These are phyloP conservation scores for Lumnitzera littorea DNA, from an alignment of 345 rosid genomes.

Conservation along the genomic window DNA sequence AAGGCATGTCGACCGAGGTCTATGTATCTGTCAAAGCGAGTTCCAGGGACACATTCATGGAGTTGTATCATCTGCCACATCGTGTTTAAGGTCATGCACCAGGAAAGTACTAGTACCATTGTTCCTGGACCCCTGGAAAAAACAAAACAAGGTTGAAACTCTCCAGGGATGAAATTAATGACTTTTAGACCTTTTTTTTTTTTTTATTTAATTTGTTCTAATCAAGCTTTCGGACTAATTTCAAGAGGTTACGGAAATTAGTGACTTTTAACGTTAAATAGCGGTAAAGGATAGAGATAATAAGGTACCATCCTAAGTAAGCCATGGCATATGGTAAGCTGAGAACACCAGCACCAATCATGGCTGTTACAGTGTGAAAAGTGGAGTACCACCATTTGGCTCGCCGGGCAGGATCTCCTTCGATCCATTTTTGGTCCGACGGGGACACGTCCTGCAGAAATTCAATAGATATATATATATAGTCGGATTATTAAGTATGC, in stretches of 20 bases:
- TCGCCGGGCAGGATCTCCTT: slow-evolving; percentile 45
- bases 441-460: slow-evolving; percentile 32
- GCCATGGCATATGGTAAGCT: slow-evolving; percentile 97
- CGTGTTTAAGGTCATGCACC: slow-evolving; percentile 86
- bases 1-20: slow-evolving; percentile 87
- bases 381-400: slow-evolving; percentile 99
- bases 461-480: too few species aligned
- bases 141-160: neutral
- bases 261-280: too few species aligned
- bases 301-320: slow-evolving; percentile 76
- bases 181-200: too few species aligned
- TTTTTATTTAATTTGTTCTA: too few species aligned
- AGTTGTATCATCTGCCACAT: slow-evolving; percentile 98
- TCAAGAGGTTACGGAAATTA: too few species aligned
- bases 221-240: too few species aligned
- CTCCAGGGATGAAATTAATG: neutral
- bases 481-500: too few species aligned
- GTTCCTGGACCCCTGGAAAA: slow-evolving; percentile 82
- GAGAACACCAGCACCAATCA: slow-evolving; percentile 97
- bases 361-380: slow-evolving; percentile 89
- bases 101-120: slow-evolving; percentile 50
- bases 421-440: slow-evolving; percentile 49
- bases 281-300: too few species aligned
- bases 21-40: slow-evolving; percentile 79
- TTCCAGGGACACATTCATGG: slow-evolving; percentile 88